Base-by-base conservation (phyloP, 305 asterid species). In the Euphrasia arctica region DNA sequence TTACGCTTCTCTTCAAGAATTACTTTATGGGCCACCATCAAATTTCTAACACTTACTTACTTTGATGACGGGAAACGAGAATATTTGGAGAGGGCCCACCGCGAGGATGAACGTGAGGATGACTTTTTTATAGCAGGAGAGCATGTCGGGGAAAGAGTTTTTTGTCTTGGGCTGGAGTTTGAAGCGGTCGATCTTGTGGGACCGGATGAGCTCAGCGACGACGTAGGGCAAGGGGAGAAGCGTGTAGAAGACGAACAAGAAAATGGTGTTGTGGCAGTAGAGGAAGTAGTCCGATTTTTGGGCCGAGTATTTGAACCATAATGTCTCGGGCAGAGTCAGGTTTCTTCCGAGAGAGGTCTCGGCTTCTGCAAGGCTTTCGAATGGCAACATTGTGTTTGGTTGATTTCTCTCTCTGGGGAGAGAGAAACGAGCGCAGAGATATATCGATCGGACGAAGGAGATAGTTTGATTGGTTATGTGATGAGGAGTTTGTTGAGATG, bases 251-350 rank as follows among this genome's bases (percentile, higher is more conserved):
- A 89, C 32, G 60, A 81, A 71, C 70, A 86, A 70, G 74, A 89
- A 89, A 2, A 86, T 29, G 0, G 86, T 80, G 71, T 86, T 89
- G 70, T 89, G 91, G 36, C 85, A 86, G 39, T 81, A 89, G 6
- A 87, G 76, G 60, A 85, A 9, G 67, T 69, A 77, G 75, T 85
- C 91, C 1, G 86, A 80, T 75, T 81, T 86, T 18, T 29, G 48
- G 42, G 83, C 91, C 4, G 93, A 78, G 69, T 89, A 87, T 32
- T 80, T 58, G 74, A 75, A 80, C 97, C 97, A 89, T 62, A 85
- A 41, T 29, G 78, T 72, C 78, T 87, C 91, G 2, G 74, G 79
- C 67, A 58, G 64, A 14, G 88, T 83, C 9, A 85, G 71, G 62
- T 77, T 83, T 73, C 93, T 81, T 12, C 91, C 88, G 0, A 89